Percentiles rank a stretch among this genome's conserved stretches.
These are phyloP conservation scores for Nakataea oryzae DNA, from an alignment of 2,329 filamentous ascomycete species.

Conservation along the genomic window DNA sequence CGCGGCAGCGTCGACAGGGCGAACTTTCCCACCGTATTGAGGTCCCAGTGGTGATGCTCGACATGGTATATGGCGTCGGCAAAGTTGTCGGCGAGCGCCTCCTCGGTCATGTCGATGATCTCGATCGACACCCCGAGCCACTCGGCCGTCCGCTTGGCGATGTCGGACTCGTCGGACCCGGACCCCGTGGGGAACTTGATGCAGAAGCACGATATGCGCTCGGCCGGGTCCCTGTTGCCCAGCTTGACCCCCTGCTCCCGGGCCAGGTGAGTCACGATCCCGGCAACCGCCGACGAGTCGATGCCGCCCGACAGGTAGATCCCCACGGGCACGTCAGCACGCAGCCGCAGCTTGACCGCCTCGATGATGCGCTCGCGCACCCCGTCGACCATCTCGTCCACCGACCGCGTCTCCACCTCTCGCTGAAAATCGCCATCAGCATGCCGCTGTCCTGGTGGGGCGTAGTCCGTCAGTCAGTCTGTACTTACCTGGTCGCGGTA, in stretches of 20 bases:
- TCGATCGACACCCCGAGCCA: conserved; percentile 19
- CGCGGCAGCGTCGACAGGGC: conserved; percentile 33
- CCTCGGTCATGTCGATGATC: conserved; percentile 17
- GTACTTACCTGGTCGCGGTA: conserved; percentile 37
- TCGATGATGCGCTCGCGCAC: conserved; percentile 40
- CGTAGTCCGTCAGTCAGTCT: too few species aligned
- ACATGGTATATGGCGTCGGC: conserved; percentile 18
- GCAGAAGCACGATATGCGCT: conserved; percentile 29
- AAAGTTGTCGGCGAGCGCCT: conserved; percentile 17
- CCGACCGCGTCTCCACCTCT: conserved; percentile 27
- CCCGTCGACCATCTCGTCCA: conserved; percentile 38
- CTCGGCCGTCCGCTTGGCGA: conserved; percentile 20
- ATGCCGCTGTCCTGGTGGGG: background rate
- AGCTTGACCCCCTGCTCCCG: conserved; percentile 31
- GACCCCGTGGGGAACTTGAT: conserved; percentile 39
- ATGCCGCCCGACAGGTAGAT: conserved; percentile 47
- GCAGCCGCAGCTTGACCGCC: conserved; percentile 38
- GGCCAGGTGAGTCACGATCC: conserved; percentile 42
- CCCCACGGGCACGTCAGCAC: conserved; percentile 46
- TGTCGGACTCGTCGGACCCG: conserved; percentile 36
- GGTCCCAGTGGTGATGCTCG: conserved; percentile 27
- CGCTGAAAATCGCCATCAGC: background rate
- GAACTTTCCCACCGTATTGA: conserved; percentile 41
- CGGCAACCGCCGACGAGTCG: conserved; percentile 45
- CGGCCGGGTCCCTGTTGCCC: conserved; percentile 26